Evolutionary conservation across 2,329 filamentous ascomycete species (phyloP), one percentile per base, ranked within the genome.

Genomic region (Fusarium anthophilum): DNA sequence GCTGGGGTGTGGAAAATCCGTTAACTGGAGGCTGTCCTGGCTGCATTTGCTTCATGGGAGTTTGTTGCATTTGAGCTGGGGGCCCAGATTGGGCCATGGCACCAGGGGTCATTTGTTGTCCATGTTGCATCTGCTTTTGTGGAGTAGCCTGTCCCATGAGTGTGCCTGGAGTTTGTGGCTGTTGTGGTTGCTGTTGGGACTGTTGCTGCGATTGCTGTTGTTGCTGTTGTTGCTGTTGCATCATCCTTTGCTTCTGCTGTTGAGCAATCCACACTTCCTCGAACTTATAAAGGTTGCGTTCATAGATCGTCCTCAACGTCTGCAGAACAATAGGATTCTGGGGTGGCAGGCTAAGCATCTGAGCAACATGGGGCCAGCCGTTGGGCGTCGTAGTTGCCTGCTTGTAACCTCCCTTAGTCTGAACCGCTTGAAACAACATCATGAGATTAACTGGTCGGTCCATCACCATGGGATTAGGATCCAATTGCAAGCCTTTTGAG

Each of bases 371-470:
- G 3, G 87, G 86, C 96, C 96, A 98, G 65, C 88, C 87, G 72
- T 94, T 93, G 30, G 86, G 86, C 30, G 89, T 87, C 0, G 90
- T 92, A 7, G 90, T 92, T 9, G 97, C 90, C 69, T 88, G 90
- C 76, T 92, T 93, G 63, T 92, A 96, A 10, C 95, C 95, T 30
- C 93, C 94, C 77, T 93, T 95, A 75, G 92, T 89, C 51, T 84
- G 82, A 4, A 98, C 93, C 1, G 90, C 86, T 69, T 92, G 90
- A 81, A 97, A 98, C 7, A 98, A 86, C 69, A 91, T 89, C 79
- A 94, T 89, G 18, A 98, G 83, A 76, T 92, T 92, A 43, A 98
- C 86, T 1, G 89, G 89, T 17, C 94, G 91, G 60, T 94, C 93
- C 60, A 90, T 91, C 30, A 97, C 89, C 28, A 90, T 84, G 0